A percentile compares a stretch with the other conserved stretches of the same genome.
Conservation (phyloP, 2,329 filamentous ascomycete species). For the Xylariales sp. region DNA sequence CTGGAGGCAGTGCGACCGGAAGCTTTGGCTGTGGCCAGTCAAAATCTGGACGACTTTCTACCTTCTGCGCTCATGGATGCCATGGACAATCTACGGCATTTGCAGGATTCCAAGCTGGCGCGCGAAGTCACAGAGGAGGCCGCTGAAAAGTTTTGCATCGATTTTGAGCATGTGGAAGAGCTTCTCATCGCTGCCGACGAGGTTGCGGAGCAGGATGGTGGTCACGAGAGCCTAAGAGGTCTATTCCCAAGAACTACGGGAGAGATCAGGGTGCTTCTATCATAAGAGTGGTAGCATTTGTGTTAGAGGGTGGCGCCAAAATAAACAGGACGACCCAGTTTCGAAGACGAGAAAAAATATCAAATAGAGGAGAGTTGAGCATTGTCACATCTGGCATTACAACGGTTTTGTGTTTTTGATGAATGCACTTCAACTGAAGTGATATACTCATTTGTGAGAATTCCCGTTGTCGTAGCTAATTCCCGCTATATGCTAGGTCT, state of each 20-base stretch:
- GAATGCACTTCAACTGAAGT: no score
- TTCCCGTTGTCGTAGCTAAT: no score
- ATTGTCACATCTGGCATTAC: no score
- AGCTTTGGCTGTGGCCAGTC: conserved; percentile 63
- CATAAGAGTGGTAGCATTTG: no score
- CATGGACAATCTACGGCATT: conserved; percentile 69
- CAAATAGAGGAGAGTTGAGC: no score
- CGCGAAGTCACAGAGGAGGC: conserved; percentile 78
- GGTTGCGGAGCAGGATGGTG: conserved; percentile 20
- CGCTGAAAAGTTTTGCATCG: conserved; percentile 75
- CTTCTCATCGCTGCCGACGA: conserved; percentile 41
- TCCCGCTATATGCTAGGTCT: no score
- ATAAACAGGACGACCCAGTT: no score
- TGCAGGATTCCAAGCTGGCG: conserved; percentile 69
- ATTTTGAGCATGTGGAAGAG: conserved; percentile 65
- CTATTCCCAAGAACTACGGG: conserved; percentile 56
- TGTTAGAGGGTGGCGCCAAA: no score
- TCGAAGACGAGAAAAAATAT: no score
- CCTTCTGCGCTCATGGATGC: conserved; percentile 92
- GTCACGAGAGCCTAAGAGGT: conserved; percentile 29
- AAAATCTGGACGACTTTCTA: conserved; percentile 82
- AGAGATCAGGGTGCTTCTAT: conserved; percentile 56
- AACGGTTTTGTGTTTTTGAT: no score
- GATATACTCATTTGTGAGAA: no score
- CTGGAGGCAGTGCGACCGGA: conserved; percentile 56